Evolutionary conservation across 345 rosid species (phyloP), one percentile per base, ranked within the genome.

Genomic region (Lepidium didymum): DNA sequence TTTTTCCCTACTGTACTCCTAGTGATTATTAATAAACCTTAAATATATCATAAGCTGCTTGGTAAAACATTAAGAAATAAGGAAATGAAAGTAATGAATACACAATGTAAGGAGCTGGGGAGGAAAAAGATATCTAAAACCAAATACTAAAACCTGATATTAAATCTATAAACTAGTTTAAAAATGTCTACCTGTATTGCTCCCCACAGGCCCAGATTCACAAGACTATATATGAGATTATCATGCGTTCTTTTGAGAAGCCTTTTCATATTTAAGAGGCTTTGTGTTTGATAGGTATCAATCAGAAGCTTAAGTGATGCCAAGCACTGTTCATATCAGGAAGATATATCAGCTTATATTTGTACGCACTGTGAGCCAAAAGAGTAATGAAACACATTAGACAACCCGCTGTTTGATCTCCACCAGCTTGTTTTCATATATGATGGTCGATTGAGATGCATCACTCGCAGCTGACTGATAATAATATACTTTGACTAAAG

Each of bases 121-220:
- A 29, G 41, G 56, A 71, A 40, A 52, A 56, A 43, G 36, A 63
- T 19, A 60, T 37, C 68, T 14, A 40, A 36, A 70, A 37, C 49
- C 46, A 63, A 64, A 63, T 27, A 12, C 43, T 23, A 60, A 60
- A 51, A 35, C 54, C 56, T 60, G 42, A 64, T 40, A 37, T 27
- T 19, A 72, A 38, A 36, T 59, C 41, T 50, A 65, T 40, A 35
- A 40, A 36, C n/a, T 43, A 34, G 16, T 66, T 58, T 18, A 58
- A 56, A 52, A 75, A 69, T 44, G 65, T 58, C 81, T 72, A 92
- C 98, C 74, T 83, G 88, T 57, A 78, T 61, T 68, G 91, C 98
- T 74, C 98, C 98, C 79, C 82, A 86, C 46, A 92, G 71, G 75
- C 96, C 98, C 68, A 92, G 90, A 60, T 77, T 85, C 69, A 86